A percentile compares a stretch with the other conserved stretches of the same genome.
phyloP scores from a whole-genome alignment of 83 land plant species.

The Picea abies region DNA sequence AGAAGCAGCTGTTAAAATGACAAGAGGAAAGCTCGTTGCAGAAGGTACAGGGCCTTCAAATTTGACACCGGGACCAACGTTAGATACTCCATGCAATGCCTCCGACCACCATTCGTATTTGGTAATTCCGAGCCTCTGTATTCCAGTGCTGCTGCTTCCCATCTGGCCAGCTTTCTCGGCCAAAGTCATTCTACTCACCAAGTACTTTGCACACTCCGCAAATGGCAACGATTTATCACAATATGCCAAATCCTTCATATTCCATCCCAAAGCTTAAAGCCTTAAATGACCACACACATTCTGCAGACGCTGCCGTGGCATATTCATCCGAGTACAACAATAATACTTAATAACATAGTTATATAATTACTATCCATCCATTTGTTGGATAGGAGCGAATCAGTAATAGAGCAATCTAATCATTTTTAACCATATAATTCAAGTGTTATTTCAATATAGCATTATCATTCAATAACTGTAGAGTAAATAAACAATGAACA shows the following conservation, averaged over 20 bases:
- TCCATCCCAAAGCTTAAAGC: neutral
- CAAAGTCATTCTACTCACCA: conserved; percentile 45
- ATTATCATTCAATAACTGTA: no score
- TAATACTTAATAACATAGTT: neutral
- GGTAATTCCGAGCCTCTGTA: conserved; percentile 48
- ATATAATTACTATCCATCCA: no score
- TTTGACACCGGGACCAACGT: conserved; percentile 37
- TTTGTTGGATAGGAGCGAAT: no score
- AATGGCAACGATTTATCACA: conserved; percentile 15
- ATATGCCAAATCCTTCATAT: neutral
- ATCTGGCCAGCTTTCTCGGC: conserved; percentile 47
- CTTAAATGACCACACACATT: neutral
- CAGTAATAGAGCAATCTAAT: no score
- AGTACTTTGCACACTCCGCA: conserved; percentile 32
- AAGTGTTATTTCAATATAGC: no score
- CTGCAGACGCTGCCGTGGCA: neutral
- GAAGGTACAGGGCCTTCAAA: conserved; percentile 19
- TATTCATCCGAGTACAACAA: neutral
- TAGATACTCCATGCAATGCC: conserved; percentile 66
- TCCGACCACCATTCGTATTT: conserved; percentile 69
- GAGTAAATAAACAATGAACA: no score
- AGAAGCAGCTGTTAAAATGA: conserved; percentile 25
- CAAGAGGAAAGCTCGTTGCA: conserved; percentile 35
- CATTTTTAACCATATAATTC: no score
- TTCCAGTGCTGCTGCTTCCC: conserved; percentile 25